Base-by-base conservation (phyloP, 257 asterid genomes). In the Asclepias syriaca region DNA sequence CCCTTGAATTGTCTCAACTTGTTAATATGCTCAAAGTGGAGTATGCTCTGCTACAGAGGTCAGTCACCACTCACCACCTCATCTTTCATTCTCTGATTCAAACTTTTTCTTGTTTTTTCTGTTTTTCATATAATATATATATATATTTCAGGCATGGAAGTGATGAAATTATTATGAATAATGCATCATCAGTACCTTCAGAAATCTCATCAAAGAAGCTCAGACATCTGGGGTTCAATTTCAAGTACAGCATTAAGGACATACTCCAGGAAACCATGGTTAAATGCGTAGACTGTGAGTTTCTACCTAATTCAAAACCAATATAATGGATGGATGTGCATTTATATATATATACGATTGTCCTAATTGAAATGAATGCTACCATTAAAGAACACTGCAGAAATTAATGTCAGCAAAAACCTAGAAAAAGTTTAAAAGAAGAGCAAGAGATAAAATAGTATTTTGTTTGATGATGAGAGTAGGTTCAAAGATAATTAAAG, bases 191-290 rank as follows among this genome's bases (percentile, higher is more conserved):
- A 2, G 68, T 75, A 68, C 96, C 94, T 6, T 67, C 76, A 53
- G 81, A 71, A 77, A 89, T 91, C 54, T 91, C 91, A 45, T 89
- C 97, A 2, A 85, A 81, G 74, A 93, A 87, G 85, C 83, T 91
- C n/a, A 80, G 77, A 77, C 90, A 79, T 11, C 55, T 86, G 61
- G 98, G 98, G 40, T 93, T 86, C 82, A 69, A 70, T 72, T 91
- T 76, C 83, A 79, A 86, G 67, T 81, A 83, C 72, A 77, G 84
- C n/a, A 70, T 85, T 71, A 55, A 68, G 37, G 96, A 90, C 29
- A 82, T 90, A 48, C 75, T 93, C n/a, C 81, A 57, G 68, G 80
- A 86, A 29, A 81, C 87, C 61, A 69, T 89, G n/a, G 77, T 55
- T 37, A 74, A 49, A 55, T 90, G 93, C 79, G 37, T 81, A 56